Base-by-base conservation (phyloP, 23 red algal genomes). In the Cyanidium caldarium region DNA sequence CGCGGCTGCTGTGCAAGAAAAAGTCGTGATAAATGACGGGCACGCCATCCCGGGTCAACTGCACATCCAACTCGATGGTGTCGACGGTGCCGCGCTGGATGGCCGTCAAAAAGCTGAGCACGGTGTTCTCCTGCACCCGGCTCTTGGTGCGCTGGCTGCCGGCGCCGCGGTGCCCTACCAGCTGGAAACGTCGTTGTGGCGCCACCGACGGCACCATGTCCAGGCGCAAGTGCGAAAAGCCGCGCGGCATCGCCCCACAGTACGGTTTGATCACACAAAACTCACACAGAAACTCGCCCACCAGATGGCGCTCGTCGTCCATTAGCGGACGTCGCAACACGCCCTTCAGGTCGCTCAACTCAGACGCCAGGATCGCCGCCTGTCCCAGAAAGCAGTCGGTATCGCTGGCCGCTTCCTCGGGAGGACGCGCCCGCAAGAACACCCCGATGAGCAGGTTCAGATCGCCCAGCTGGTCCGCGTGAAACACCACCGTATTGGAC, bases 11-110 rank as follows among this genome's bases (percentile, higher is more conserved):
- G 5, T 28, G 51, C 7, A 87, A 70, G 58, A 85, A 88, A 70
- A 82, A 95, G 34, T 95, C 83, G 57, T 95, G 90, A 65, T 75
- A 95, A 3, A 95, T 65, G 13, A 95, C 70, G 2, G 83, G 78
- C 17, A 68, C 37, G 17, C 80, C 79, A 61, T 95, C 90, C 1
- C 75, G 69, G 12, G 82, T 88, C 44, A 87, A 69, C 42, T 95
- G 90, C 16, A 95, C 84, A 51, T 95, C 90, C 36, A 95, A 71
- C 68, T 95, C 90, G 31, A 95, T 67, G 15, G 72, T 72, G 17
- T 57, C 74, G 38, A 87, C 79, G 33, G n/a, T 16, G 3, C 45
- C 23, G 21, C 70, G 56, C 12, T 23, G 66, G n/a, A 78, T 81
- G 5, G 90, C 84, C 37, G 67, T 58, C 61, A 95, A 40, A 65